Base-by-base conservation (phyloP, 371 early-diverging fungal species). In the Chytridium lagenaria region DNA sequence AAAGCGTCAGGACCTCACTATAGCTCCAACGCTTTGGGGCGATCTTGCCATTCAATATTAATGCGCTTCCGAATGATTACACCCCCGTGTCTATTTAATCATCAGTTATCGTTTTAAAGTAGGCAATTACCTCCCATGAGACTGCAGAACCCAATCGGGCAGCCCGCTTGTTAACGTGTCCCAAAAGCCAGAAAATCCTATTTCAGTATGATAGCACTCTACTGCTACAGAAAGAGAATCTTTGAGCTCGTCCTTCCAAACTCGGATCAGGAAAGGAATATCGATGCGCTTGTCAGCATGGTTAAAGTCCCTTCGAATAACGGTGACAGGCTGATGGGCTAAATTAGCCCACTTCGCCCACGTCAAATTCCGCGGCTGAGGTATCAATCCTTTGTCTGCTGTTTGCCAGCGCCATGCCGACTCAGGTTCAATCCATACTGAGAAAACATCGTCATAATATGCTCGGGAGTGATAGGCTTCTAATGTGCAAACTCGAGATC, bases 221-320 rank as follows among this genome's bases (percentile, higher is more conserved):
- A 68, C 69, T 5, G 55, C 34, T 30, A 55, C 33, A 31, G 7
- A 12, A 5, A 30, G 5, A 52, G 34, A 3, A 28, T 59, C 30
- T 23, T 51, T 30, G 12, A 30, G 16, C 15, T 22, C 33, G 22
- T 40, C 50, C 30, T 30, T 39, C 15, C 15, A 44, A 37, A 36
- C 66, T 51, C 67, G 33, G n/a, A 73, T 39, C 55, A 57, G n/a
- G 59, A 73, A 73, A 16, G 73, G 73, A 5, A 61, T 63, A 26
- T 50, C 50, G 7, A 31, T 51, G 3, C 64, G n/a, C 23, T 65
- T 49, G 16, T 36, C 49, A 5, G 50, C 23, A 61, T 30, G 50
- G 34, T 26, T 19, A 28, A 64, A 71, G 5, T 71, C 65, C 23
- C 71, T 38, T 59, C 22, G 33, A 71, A 44, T 23, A 71, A n/a